Percentiles rank a stretch among this genome's conserved stretches.
These are phyloP conservation scores for Eucalyptus tenuipes DNA, from an alignment of 345 rosid species.

Conservation along the genomic window DNA sequence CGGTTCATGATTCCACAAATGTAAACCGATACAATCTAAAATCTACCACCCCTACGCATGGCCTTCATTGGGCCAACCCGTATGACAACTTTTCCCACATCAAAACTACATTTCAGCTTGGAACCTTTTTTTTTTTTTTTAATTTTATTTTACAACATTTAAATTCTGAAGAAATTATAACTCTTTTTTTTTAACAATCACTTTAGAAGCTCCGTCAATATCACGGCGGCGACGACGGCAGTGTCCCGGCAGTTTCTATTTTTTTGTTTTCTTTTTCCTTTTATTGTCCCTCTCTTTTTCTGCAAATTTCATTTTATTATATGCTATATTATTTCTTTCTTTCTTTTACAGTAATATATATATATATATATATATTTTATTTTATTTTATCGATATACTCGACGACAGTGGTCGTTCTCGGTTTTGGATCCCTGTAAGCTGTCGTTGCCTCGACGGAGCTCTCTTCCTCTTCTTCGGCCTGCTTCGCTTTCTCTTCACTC, in stretches of 20 bases:
- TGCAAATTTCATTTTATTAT: not conserved
- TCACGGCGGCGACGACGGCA: not conserved
- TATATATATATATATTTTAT: no score
- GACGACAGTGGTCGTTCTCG: not conserved
- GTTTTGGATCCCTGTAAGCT: not conserved
- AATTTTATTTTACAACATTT: no score
- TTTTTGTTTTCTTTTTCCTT: fast-evolving
- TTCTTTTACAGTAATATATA: no score
- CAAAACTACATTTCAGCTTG: not conserved
- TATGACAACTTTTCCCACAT: no score
- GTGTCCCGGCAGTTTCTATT: not conserved
- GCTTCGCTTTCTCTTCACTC: not conserved
- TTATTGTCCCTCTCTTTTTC: not conserved
- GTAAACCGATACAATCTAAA: fast-evolving
- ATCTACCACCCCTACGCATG: no score
- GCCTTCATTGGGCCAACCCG: no score
- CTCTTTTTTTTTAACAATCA: not conserved
- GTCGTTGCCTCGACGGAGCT: not conserved
- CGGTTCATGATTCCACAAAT: not conserved
- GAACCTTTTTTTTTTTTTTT: no score
- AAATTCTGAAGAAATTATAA: not conserved
- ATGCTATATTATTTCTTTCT: not conserved
- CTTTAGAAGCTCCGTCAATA: not conserved
- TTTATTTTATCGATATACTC: not conserved
- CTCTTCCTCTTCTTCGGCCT: not conserved